Percentiles rank a stretch among this genome's conserved stretches.
These are phyloP conservation scores for Neoboletus brunneissimus DNA, from an alignment of 768 basidiomycete genomes.

Conservation along the genomic window DNA sequence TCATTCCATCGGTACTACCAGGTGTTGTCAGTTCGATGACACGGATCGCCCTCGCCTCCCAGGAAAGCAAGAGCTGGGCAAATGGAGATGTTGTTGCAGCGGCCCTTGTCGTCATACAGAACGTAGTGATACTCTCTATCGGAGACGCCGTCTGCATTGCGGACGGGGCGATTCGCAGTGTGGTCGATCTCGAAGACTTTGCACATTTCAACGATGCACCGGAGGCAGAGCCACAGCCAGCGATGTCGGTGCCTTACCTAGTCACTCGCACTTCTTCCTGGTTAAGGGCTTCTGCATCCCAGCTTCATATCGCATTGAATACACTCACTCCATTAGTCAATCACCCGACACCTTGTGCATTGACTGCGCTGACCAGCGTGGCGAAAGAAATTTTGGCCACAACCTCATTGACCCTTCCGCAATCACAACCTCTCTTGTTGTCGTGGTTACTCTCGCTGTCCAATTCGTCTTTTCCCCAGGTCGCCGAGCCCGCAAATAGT, in stretches of 20 bases:
- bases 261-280: constrained; percentile 70
- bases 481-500: constrained; percentile 48
- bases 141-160: constrained; percentile 64
- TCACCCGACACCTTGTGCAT: constrained; percentile 69
- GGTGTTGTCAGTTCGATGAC: constrained; percentile 78
- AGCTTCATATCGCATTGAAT: constrained; percentile 81
- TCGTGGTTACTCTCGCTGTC: constrained; percentile 73
- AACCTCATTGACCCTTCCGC: constrained; percentile 63
- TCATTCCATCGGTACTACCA: constrained; percentile 71
- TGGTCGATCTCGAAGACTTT: constrained; percentile 66
- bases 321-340: constrained; percentile 65
- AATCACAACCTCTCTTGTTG: constrained; percentile 63
- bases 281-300: constrained; percentile 78
- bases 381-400: constrained; percentile 51
- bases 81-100: constrained; percentile 64
- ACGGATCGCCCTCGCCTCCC: constrained; percentile 60
- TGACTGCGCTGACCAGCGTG: constrained; percentile 54
- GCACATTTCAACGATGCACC: constrained; percentile 30
- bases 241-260: constrained; percentile 38
- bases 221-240: constrained; percentile 17
- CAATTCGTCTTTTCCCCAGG: constrained; percentile 52
- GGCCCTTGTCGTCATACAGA: constrained; percentile 56
- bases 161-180: constrained; percentile 54
- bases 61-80: constrained; percentile 61
- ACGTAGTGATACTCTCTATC: constrained; percentile 53